Conservation (phyloP, 2,329 filamentous ascomycete species). For the Mycosphaerella sp. region DNA sequence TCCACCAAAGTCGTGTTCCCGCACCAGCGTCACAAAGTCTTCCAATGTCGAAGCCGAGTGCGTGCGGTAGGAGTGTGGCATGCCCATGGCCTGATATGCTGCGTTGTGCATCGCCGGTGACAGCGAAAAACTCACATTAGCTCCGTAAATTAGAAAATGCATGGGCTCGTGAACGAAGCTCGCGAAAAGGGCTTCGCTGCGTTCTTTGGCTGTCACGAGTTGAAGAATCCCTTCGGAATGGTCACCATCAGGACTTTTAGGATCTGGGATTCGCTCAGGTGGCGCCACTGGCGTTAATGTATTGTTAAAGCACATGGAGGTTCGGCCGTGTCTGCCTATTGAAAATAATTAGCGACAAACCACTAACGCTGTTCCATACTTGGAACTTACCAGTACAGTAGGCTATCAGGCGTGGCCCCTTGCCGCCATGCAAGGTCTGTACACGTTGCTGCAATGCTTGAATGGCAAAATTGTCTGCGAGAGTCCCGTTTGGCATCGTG, state of each 20-base stretch:
- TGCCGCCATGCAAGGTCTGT: slow-evolving; percentile 18
- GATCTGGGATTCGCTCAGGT: slow-evolving; percentile 1
- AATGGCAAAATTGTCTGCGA: slow-evolving; percentile 59
- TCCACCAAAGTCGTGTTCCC: slow-evolving; percentile 62
- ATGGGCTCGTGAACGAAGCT: slow-evolving; percentile 63
- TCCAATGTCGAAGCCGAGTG: slow-evolving; percentile 57
- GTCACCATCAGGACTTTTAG: background rate
- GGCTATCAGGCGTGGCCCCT: slow-evolving; percentile 25
- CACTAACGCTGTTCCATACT: no score
- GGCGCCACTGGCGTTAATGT: slow-evolving; percentile 53
- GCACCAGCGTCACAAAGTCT: slow-evolving; percentile 52
- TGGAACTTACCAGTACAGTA: slow-evolving; percentile 46
- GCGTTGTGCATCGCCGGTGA: slow-evolving; percentile 73
- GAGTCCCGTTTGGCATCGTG: slow-evolving; percentile 49
- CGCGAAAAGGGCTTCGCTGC: slow-evolving; percentile 59
- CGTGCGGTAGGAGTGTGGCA: slow-evolving; percentile 62
- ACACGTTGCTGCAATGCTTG: slow-evolving; percentile 50
- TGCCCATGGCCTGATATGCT: slow-evolving; percentile 59
- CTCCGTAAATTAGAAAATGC: slow-evolving; percentile 68
- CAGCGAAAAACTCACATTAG: slow-evolving; percentile 63
- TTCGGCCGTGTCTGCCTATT: slow-evolving; percentile 49
- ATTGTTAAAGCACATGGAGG: slow-evolving; percentile 61
- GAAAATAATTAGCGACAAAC: no score
- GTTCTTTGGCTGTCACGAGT: slow-evolving; percentile 55
- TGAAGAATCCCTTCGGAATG: slow-evolving; percentile 24